phyloP scores from a whole-genome alignment of 2,329 filamentous ascomycete species.

The Colletotrichum sp. region DNA sequence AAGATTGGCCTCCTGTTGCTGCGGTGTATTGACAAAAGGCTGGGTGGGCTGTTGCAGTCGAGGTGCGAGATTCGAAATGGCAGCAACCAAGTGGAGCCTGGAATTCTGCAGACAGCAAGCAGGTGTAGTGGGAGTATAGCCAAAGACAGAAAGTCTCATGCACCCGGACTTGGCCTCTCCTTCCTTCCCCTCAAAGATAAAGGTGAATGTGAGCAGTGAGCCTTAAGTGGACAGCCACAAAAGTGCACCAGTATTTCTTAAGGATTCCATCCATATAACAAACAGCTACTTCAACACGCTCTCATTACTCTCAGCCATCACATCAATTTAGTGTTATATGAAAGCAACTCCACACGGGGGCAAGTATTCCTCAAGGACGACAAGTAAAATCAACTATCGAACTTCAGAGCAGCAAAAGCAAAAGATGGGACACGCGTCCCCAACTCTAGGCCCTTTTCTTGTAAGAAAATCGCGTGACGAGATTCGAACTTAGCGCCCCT shows the following conservation, averaged over 20 bases:
- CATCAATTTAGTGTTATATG: no score
- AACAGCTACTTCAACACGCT: neutral
- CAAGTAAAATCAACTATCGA: neutral
- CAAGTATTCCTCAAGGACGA: rapidly evolving
- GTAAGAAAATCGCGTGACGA: neutral
- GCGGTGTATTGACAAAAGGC: neutral
- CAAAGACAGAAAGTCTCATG: neutral
- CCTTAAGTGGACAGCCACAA: neutral
- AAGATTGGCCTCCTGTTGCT: neutral
- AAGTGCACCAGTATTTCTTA: neutral
- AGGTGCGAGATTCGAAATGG: neutral
- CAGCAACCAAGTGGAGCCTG: neutral
- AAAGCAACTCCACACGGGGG: no score
- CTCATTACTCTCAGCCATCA: rapidly evolving
- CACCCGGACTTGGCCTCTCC: neutral
- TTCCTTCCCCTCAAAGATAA: neutral
- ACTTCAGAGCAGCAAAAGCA: neutral
- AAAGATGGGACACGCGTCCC: neutral
- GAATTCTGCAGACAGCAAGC: neutral
- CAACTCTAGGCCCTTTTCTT: neutral
- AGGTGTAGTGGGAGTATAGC: neutral
- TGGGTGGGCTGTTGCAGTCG: neutral
- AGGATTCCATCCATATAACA: rapidly evolving
- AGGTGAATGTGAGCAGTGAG: neutral
- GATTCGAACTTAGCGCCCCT: neutral